Percentiles rank a stretch among this genome's conserved stretches.
These are phyloP conservation scores for Mycena sp. DNA, from an alignment of 1,284 basidiomycete species.

Conservation along the genomic window DNA sequence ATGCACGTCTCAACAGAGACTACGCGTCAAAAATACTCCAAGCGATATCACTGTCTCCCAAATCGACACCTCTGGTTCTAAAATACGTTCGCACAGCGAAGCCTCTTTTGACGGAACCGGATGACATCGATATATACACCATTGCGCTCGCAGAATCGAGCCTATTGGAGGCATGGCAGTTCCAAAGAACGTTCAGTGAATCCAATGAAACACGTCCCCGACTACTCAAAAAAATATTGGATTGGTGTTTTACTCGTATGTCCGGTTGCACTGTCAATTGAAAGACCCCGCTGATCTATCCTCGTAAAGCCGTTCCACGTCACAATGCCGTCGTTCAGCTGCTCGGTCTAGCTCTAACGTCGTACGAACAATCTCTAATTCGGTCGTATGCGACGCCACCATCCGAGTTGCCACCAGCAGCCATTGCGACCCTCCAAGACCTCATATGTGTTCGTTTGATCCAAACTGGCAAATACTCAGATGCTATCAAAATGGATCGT, in stretches of 20 bases:
- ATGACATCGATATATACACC: slow-evolving; percentile 73
- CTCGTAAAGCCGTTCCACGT: slow-evolving; percentile 60
- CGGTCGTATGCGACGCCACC: slow-evolving; percentile 69
- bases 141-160: slow-evolving; percentile 71
- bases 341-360: slow-evolving; percentile 68
- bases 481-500: slow-evolving; percentile 80
- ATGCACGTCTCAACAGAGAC: slow-evolving; percentile 77
- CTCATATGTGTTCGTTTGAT: slow-evolving; percentile 84
- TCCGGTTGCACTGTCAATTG: slow-evolving; percentile 30
- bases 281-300: slow-evolving; percentile 17
- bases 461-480: slow-evolving; percentile 76
- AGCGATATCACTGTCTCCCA: slow-evolving; percentile 63
- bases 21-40: slow-evolving; percentile 79
- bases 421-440: slow-evolving; percentile 76
- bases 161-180: slow-evolving; percentile 77
- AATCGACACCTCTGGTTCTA: slow-evolving; percentile 64
- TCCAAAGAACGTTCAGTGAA: slow-evolving; percentile 73
- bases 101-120: slow-evolving; percentile 69
- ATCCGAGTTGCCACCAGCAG: slow-evolving; percentile 52
- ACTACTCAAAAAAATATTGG: slow-evolving; percentile 67
- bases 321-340: slow-evolving; percentile 64
- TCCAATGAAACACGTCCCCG: slow-evolving; percentile 56
- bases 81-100: slow-evolving; percentile 77
- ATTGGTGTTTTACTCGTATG: slow-evolving; percentile 76
- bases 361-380: slow-evolving; percentile 68